phyloP scores from a whole-genome alignment of 495 filamentous ascomycete species.

The Sordaria brevicollis region DNA sequence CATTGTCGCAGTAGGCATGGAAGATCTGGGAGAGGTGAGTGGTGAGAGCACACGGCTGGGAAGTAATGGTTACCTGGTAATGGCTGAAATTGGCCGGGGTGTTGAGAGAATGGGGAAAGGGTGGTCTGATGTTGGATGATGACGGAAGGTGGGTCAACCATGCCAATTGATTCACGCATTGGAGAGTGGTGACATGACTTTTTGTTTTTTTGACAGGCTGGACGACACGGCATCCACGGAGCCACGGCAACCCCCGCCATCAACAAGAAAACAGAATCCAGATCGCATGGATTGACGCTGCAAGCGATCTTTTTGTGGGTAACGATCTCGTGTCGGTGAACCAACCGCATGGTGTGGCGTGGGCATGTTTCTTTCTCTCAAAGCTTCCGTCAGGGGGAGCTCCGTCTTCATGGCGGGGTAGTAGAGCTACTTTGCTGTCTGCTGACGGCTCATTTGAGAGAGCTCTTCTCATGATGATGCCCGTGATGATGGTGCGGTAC shows the following conservation, averaged over 20 bases:
- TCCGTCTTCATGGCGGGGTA: neutral
- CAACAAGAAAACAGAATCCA: neutral
- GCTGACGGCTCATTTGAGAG: too few relatives aligned
- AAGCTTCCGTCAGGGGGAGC: neutral
- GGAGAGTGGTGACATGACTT: neutral
- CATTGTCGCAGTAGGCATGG: neutral
- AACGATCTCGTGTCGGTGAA: neutral
- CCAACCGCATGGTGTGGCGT: neutral
- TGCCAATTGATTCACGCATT: neutral
- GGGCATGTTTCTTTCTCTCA: neutral
- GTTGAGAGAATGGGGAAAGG: neutral
- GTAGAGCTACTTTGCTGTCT: neutral
- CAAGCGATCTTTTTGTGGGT: neutral
- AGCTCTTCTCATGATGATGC: neutral
- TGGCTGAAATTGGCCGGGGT: neutral
- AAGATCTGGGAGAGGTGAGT: neutral
- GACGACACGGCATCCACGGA: neutral
- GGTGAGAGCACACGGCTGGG: too few relatives aligned
- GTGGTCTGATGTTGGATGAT: conserved; percentile 12
- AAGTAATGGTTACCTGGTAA: too few relatives aligned
- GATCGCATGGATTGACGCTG: neutral
- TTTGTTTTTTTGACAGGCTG: neutral
- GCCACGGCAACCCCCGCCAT: neutral
- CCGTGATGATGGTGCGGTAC: neutral
- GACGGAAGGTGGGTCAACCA: neutral